Percentiles rank a stretch among this genome's conserved stretches.
These are phyloP conservation scores for Aegle marmelos DNA, from an alignment of 345 rosid genomes.

Conservation along the genomic window DNA sequence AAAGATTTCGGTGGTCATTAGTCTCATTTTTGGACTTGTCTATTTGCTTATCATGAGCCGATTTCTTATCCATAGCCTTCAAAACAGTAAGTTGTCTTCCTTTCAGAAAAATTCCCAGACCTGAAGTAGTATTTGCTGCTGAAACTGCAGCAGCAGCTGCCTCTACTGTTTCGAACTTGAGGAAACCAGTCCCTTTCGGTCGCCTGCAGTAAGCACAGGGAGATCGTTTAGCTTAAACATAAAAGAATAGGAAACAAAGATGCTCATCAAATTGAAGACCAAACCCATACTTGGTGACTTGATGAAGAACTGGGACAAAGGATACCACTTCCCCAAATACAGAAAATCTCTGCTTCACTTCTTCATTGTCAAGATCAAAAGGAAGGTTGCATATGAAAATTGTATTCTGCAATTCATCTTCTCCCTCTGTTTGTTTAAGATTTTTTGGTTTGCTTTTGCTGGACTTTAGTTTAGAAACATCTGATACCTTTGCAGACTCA, in stretches of 20 bases:
- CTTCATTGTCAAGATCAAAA: conserved; percentile 63
- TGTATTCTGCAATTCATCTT: conserved; percentile 68
- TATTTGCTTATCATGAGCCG: conserved; percentile 66
- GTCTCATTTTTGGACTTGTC: conserved; percentile 71
- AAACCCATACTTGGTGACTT: conserved; percentile 68
- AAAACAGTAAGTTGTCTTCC: conserved; percentile 74
- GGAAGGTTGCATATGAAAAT: conserved; percentile 83
- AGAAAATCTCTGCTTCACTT: conserved; percentile 74
- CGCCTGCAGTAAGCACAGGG: conserved; percentile 52
- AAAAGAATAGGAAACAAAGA: neutral
- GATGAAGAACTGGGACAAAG: conserved; percentile 75
- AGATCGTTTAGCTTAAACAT: neutral
- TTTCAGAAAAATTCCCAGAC: conserved; percentile 67
- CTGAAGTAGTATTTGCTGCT: conserved; percentile 62
- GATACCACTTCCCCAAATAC: conserved; percentile 74
- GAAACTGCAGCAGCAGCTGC: conserved; percentile 70
- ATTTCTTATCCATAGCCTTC: conserved; percentile 81
- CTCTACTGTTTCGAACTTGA: conserved; percentile 73
- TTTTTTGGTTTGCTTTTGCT: conserved; percentile 34
- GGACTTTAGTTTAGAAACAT: conserved; percentile 33
- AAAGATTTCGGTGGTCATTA: conserved; percentile 74
- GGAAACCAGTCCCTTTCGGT: conserved; percentile 88
- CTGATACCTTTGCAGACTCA: conserved; percentile 24
- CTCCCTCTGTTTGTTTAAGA: conserved; percentile 33
- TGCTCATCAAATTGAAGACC: neutral